Percentiles rank a stretch among this genome's conserved stretches.
phyloP scores from a whole-genome alignment of 2,329 filamentous ascomycete species.

The Hypomyces rosellus region DNA sequence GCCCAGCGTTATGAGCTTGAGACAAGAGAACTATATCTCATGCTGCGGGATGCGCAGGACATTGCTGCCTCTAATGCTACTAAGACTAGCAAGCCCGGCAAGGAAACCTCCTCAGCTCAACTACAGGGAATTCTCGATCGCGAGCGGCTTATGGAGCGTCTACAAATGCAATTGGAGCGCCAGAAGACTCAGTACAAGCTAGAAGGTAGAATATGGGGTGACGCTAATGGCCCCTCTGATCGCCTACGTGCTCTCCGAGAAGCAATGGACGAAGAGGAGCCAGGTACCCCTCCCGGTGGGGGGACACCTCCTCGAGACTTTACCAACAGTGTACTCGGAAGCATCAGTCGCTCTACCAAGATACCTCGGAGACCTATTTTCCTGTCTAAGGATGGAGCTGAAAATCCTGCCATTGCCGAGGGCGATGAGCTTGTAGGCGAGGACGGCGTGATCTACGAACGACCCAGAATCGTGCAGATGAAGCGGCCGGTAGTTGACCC shows the following conservation, averaged over 20 bases:
- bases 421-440: slow-evolving; percentile 44
- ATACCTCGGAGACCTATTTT: slow-evolving; percentile 50
- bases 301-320: slow-evolving; percentile 56
- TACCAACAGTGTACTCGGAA: slow-evolving; percentile 67
- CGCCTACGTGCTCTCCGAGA: slow-evolving; percentile 85
- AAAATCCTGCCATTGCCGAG: slow-evolving; percentile 40
- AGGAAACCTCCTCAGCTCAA: slow-evolving; percentile 65
- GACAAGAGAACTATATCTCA: slow-evolving; percentile 92
- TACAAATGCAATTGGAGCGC: slow-evolving; percentile 91
- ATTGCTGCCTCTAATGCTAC: slow-evolving; percentile 80
- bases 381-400: slow-evolving; percentile 23
- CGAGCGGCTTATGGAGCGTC: slow-evolving; percentile 82
- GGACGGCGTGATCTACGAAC: slow-evolving; percentile 66
- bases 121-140: slow-evolving; percentile 93
- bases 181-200: slow-evolving; percentile 98
- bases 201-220: slow-evolving; percentile 85
- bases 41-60: slow-evolving; percentile 95
- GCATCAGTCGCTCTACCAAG: slow-evolving; percentile 56
- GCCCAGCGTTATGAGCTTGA: slow-evolving; percentile 92
- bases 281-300: slow-evolving; percentile 40
- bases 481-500: slow-evolving; percentile 60
- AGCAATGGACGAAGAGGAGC: slow-evolving; percentile 70
- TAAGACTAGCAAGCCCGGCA: slow-evolving; percentile 47
- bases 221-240: slow-evolving; percentile 78
- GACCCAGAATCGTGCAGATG: slow-evolving; percentile 72